These are phyloP conservation scores for Eucalyptus erythrocorys DNA, from an alignment of 345 rosid species.

Conservation along the genomic window DNA sequence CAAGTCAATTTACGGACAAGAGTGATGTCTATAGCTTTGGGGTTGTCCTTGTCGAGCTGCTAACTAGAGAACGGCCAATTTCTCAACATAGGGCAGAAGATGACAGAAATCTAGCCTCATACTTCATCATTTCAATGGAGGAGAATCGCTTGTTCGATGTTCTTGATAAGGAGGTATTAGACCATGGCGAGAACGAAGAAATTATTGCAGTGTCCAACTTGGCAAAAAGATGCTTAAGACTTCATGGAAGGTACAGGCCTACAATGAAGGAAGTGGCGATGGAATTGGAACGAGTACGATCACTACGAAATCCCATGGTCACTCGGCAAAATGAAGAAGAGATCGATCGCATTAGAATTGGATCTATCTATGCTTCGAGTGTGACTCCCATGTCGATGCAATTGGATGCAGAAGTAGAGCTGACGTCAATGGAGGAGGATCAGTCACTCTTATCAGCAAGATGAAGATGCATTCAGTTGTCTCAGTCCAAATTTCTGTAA, in stretches of 20 bases:
- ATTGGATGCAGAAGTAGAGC: not conserved
- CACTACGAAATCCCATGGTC: not conserved
- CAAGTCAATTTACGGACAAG: constrained; percentile 11
- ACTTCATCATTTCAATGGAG: not conserved
- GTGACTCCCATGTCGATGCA: not conserved
- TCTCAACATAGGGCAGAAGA: not conserved
- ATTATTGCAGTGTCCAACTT: not conserved
- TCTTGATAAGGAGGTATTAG: not conserved
- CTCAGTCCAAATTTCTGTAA: not conserved
- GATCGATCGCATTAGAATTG: not conserved
- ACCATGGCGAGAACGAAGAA: not conserved
- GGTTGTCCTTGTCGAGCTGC: constrained; percentile 24
- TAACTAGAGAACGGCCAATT: not conserved
- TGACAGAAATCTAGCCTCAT: not conserved
- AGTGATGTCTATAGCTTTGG: constrained; percentile 43
- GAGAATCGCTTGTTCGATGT: not conserved
- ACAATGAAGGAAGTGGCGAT: not conserved
- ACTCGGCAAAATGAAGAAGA: not conserved
- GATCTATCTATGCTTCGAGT: not conserved
- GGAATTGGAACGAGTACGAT: not conserved
- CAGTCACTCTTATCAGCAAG: not conserved
- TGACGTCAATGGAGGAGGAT: not conserved
- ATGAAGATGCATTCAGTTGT: not conserved
- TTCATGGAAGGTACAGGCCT: not conserved
- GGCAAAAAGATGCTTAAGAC: not conserved